A percentile compares a stretch with the other conserved stretches of the same genome.
phyloP scores from a whole-genome alignment of 352 stramenopile genomes.

The Globisporangium barbulae region DNA sequence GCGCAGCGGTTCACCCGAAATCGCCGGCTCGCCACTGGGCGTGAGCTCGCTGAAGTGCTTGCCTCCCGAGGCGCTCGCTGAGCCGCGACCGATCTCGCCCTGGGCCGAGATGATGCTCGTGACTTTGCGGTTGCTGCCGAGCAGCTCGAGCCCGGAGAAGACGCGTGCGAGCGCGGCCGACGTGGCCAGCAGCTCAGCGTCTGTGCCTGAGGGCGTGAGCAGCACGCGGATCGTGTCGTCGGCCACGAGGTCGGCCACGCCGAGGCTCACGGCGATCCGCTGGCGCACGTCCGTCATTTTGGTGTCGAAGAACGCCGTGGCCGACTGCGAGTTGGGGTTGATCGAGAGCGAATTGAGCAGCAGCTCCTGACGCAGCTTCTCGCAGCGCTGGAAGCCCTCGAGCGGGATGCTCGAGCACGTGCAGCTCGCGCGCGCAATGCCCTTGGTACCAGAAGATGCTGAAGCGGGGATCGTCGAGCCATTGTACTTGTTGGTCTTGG shows the following conservation, averaged over 20 bases:
- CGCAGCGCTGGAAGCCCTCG: conserved; percentile 58
- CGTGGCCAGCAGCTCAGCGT: conserved; percentile 83
- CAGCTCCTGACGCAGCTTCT: conserved; percentile 68
- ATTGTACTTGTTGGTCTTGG: conserved; percentile 90
- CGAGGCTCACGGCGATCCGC: conserved; percentile 58
- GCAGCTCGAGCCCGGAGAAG: conserved; percentile 41
- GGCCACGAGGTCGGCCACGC: conserved; percentile 46
- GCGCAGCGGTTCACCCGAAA: conserved; percentile 39
- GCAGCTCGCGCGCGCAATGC: conserved; percentile 79
- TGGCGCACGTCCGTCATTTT: conserved; percentile 62
- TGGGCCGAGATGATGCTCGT: conserved; percentile 82
- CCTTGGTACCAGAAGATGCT: conserved; percentile 28
- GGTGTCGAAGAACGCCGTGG: conserved; percentile 54
- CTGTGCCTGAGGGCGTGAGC: conserved; percentile 81
- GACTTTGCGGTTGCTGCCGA: conserved; percentile 42
- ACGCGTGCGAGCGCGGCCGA: conserved; percentile 62
- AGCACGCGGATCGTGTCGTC: conserved; percentile 52
- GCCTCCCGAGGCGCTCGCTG: conserved; percentile 65
- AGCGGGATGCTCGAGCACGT: conserved; percentile 80
- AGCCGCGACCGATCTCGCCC: conserved; percentile 83
- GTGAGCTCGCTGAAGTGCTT: conserved; percentile 83
- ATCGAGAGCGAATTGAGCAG: conserved; percentile 82
- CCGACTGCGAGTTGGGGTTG: conserved; percentile 71
- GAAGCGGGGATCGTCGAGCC: conserved; percentile 55
- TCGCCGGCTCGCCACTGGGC: conserved; percentile 53